These are phyloP conservation scores for Liriodendron chinense DNA, from an alignment of 164 flowering plant species.

Conservation along the genomic window DNA sequence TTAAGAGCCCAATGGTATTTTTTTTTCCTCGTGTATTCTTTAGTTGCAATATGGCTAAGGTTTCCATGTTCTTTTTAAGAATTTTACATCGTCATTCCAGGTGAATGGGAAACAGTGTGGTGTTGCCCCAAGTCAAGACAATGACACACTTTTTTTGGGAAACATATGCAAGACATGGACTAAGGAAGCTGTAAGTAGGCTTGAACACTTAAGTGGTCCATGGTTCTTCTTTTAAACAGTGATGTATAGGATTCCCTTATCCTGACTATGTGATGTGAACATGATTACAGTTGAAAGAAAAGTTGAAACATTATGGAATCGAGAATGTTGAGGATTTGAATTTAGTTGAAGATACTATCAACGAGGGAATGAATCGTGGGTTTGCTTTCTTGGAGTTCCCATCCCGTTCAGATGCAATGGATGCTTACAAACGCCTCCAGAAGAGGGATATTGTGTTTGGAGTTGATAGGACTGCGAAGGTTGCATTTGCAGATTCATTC, in stretches of 20 bases:
- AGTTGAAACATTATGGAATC: conserved; percentile 75
- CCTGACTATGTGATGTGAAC: conserved; percentile 19
- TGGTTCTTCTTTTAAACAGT: not conserved
- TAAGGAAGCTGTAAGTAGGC: conserved; percentile 80
- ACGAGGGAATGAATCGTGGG: conserved; percentile 82
- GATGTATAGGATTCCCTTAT: not conserved
- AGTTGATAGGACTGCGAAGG: conserved; percentile 85
- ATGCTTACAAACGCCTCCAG: conserved; percentile 84
- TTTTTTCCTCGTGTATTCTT: conserved; percentile 5
- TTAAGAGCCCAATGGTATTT: conserved; percentile 80
- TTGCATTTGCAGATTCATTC: conserved; percentile 94
- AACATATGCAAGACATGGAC: conserved; percentile 98
- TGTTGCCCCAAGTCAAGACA: conserved; percentile 93
- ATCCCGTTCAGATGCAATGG: conserved; percentile 93
- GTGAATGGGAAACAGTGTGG: conserved; percentile 94
- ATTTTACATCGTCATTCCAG: conserved; percentile 40
- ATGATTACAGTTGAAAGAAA: conserved; percentile 73
- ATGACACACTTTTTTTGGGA: conserved; percentile 90
- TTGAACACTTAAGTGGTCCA: conserved; percentile 6
- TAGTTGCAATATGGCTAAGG: conserved; percentile 8
- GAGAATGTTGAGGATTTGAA: conserved; percentile 78
- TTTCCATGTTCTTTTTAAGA: conserved; percentile 3
- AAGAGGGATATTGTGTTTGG: conserved; percentile 87
- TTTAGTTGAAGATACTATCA: conserved; percentile 77
- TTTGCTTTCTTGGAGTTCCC: conserved; percentile 92